Conservation (phyloP, 805 yeast species). For the Kurtzmaniella fragi region DNA sequence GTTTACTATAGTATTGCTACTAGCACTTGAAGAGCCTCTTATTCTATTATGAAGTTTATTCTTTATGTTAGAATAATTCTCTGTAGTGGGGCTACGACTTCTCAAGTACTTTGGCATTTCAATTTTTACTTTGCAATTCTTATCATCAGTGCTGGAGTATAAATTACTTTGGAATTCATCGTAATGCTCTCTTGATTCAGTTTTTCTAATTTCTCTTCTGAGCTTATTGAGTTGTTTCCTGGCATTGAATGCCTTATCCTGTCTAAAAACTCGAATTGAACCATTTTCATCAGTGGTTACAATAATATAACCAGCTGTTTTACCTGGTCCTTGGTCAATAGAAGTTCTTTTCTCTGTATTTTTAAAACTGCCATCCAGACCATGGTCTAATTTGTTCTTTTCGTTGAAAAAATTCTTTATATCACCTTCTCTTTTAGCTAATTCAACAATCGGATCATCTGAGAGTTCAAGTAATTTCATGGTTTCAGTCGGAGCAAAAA, state of each 20-base stretch:
- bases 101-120: too few relatives aligned
- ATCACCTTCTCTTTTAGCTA: constrained; percentile 26
- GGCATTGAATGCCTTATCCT: constrained; percentile 58
- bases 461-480: constrained; percentile 61
- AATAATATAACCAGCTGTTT: constrained; percentile 43
- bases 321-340: constrained; percentile 5
- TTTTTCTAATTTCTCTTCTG: constrained; percentile 8
- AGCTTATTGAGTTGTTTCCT: constrained; percentile 19
- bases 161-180: neutral
- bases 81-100: too few relatives aligned
- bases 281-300: constrained; percentile 78
- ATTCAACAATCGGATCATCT: constrained; percentile 74
- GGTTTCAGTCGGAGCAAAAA: constrained; percentile 72
- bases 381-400: neutral
- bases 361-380: neutral
- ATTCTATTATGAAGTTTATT: too few relatives aligned
- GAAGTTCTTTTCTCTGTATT: constrained; percentile 6
- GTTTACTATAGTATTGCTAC: too few relatives aligned
- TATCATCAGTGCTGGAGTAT: neutral
- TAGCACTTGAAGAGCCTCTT: too few relatives aligned
- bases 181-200: neutral
- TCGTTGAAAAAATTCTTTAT: constrained; percentile 1
- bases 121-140: neutral
- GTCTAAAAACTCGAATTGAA: constrained; percentile 68
- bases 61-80: too few relatives aligned